Evolutionary conservation across 2,329 filamentous ascomycete species (phyloP).

Genomic region (Coniochaeta hoffmannii): DNA sequence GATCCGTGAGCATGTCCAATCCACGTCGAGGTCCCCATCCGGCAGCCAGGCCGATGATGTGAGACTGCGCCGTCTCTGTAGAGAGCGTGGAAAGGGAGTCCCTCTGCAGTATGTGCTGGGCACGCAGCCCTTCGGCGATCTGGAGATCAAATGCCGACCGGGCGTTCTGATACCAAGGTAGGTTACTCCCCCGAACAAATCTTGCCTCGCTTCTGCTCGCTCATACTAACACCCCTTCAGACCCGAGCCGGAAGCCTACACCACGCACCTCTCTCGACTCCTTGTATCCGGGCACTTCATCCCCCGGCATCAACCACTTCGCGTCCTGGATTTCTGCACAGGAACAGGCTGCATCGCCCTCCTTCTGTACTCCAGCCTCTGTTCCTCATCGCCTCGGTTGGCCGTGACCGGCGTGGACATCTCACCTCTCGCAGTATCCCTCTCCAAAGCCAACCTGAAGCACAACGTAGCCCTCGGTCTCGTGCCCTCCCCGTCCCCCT

Average conservation of each 20-base stretch:
- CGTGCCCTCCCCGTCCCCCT: background rate
- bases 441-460: conserved; percentile 58
- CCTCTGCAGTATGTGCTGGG: conserved; percentile 89
- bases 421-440: conserved; percentile 52
- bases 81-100: conserved; percentile 49
- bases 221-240: conserved; percentile 21
- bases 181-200: too few relatives aligned
- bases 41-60: conserved; percentile 5
- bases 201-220: background rate
- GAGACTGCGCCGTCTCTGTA: conserved; percentile 30
- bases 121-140: conserved; percentile 75
- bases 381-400: conserved; percentile 28
- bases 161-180: conserved; percentile 85
- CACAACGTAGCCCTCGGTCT: conserved; percentile 33
- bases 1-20: conserved; percentile 53
- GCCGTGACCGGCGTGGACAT: conserved; percentile 67
- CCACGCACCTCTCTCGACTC: conserved; percentile 42
- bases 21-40: conserved; percentile 4
- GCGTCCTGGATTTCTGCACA: conserved; percentile 78
- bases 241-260: conserved; percentile 66
- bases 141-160: conserved; percentile 68
- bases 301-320: conserved; percentile 2
- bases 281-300: conserved; percentile 19
- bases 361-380: conserved; percentile 54
- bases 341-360: conserved; percentile 88